These are phyloP conservation scores for Calonectria honghensis DNA, from an alignment of 2,329 filamentous ascomycete genomes.

Conservation along the genomic window DNA sequence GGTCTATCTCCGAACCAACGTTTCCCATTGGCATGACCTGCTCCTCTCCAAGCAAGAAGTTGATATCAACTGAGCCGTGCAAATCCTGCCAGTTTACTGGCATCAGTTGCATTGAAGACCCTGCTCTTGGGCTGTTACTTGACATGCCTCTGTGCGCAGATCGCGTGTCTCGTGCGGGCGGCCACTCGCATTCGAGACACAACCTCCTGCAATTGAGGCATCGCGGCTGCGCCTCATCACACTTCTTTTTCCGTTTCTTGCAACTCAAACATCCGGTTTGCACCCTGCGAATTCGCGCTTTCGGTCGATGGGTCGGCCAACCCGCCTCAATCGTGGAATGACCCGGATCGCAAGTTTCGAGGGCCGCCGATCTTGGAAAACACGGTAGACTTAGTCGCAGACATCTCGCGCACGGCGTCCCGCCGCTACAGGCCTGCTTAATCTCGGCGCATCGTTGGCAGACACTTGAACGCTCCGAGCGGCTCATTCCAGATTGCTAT, in stretches of 20 bases:
- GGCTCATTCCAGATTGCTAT: slow-evolving; percentile 5
- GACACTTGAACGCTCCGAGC: slow-evolving; percentile 41
- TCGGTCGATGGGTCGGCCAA: slow-evolving; percentile 52
- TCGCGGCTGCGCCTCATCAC: slow-evolving; percentile 66
- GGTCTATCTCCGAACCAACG: background rate
- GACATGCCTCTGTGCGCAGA: background rate
- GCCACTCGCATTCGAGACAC: slow-evolving; percentile 60
- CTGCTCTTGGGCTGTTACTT: background rate
- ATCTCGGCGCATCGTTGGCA: slow-evolving; percentile 61
- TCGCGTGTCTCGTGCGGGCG: slow-evolving; percentile 45
- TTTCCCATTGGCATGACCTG: background rate
- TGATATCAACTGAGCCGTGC: background rate
- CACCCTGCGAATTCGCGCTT: slow-evolving; percentile 59
- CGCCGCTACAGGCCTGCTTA: slow-evolving; percentile 61
- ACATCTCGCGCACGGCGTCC: slow-evolving; percentile 58
- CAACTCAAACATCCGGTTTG: slow-evolving; percentile 67
- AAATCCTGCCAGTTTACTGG: background rate
- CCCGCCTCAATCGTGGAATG: background rate
- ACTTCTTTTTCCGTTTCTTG: slow-evolving; percentile 69
- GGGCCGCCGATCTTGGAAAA: slow-evolving; percentile 7
- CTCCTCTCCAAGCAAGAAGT: background rate
- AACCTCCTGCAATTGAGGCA: slow-evolving; percentile 63
- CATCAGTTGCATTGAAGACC: background rate
- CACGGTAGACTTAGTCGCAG: slow-evolving; percentile 55
- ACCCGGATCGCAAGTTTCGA: background rate